These are phyloP conservation scores for Cryptosporidium xiaoi DNA, from an alignment of 169 alveolate species.

Conservation along the genomic window DNA sequence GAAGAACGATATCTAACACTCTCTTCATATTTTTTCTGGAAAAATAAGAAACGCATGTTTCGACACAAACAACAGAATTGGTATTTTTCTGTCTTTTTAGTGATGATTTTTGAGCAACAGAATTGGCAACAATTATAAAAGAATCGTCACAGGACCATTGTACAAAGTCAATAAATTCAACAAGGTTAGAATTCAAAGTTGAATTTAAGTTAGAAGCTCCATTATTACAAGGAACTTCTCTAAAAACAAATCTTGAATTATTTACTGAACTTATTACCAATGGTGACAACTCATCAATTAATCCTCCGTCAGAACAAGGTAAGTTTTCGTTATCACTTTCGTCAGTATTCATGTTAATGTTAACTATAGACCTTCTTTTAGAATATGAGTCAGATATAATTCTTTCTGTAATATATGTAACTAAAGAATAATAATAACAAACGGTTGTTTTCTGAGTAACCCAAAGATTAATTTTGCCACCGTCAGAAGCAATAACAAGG, in stretches of 20 bases:
- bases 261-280: constrained; percentile 30
- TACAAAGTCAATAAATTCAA: constrained; percentile 54
- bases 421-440: neutral
- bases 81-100: constrained; percentile 21
- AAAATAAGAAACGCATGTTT: constrained; percentile 53
- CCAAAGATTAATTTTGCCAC: constrained; percentile 80
- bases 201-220: constrained; percentile 18
- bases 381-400: constrained; percentile 29
- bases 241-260: constrained; percentile 30
- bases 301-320: constrained; percentile 1
- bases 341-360: neutral
- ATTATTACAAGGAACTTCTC: neutral
- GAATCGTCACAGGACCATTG: constrained; percentile 72
- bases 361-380: constrained; percentile 3
- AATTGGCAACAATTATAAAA: constrained; percentile 38
- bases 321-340: constrained; percentile 35
- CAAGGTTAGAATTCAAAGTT: constrained; percentile 7
- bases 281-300: constrained; percentile 41
- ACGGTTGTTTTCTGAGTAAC: neutral
- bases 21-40: constrained; percentile 30
- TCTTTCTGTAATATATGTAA: constrained; percentile 53
- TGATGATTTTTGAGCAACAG: constrained; percentile 27
- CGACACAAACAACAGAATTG: constrained; percentile 32
- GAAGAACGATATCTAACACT: constrained; percentile 63
- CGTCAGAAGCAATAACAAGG: constrained; percentile 83